Evolutionary conservation across 1,284 basidiomycete species (phyloP), one percentile per base, ranked within the genome.

Genomic region (Pseudozyma pruni): DNA sequence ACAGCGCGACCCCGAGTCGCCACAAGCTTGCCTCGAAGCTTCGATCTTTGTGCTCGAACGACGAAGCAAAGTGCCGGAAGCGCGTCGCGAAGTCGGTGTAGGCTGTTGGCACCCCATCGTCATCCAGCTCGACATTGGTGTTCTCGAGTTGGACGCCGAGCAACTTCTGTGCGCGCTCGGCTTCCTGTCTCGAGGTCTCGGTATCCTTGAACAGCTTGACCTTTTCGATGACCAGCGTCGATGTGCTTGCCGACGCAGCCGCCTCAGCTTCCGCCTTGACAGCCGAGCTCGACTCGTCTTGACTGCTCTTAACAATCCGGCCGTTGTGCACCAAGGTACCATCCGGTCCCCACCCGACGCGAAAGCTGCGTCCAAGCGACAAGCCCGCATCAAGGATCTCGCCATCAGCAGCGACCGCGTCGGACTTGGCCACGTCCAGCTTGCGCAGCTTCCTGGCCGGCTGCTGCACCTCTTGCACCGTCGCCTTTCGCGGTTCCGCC

Each of bases 301-400:
- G 23, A 22, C 20, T 48, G 32, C 37, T 42, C 23, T 43, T 33
- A 22, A 67, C 44, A 4, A 72, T 40, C 32, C 41, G 54, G 22
- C 91, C 92, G 19, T 91, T 83, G 83, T 94, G 90, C 23, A 90
- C 89, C 16, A 96, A 81, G 41, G 85, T 86, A 1, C 92, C 92
- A 42, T 88, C 87, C 0, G 91, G 90, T 14, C 94, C 92, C 92
- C 93, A 98, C 2, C 92, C 90, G 6, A 91, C 91, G 45, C 94
- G 87, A 83, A 94, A 97, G 20, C 92, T 93, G 25, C 93, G 88
- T 16, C 93, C 94, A 54, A 94, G 85, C 5, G 90, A 87, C 39
- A 98, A 84, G 1, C 93, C 93, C 8, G 92, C 89, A 83, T 98
- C 95, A 8, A 88, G 85, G 42, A 88, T 84, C 31, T 88, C 85